Conservation (phyloP, 345 rosid species). For the Theobroma cacao region DNA sequence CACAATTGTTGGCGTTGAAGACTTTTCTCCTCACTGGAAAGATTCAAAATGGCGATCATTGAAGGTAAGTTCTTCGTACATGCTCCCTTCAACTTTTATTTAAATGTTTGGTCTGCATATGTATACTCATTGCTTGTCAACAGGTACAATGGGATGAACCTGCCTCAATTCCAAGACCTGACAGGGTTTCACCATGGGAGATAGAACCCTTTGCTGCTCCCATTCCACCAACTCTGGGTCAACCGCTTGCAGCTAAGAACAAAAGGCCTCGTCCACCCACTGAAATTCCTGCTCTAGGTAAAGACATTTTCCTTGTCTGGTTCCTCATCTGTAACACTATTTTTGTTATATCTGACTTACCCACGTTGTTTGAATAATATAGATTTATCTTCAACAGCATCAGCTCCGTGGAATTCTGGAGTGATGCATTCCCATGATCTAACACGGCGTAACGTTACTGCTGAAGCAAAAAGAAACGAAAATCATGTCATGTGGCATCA, state of each 20-base stretch:
- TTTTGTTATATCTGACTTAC: slow-evolving; percentile 16
- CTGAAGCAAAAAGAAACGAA: slow-evolving; percentile 53
- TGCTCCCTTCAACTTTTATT: slow-evolving; percentile 12
- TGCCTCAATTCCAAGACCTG: slow-evolving; percentile 72
- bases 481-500: slow-evolving; percentile 43
- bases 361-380: slow-evolving; percentile 12
- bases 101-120: not conserved
- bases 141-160: slow-evolving; percentile 98
- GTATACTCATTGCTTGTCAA: not conserved
- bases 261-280: slow-evolving; percentile 68
- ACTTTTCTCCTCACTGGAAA: slow-evolving; percentile 73
- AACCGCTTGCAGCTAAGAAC: slow-evolving; percentile 43
- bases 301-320: slow-evolving; percentile 2
- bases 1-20: slow-evolving; percentile 78
- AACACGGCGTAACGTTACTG: slow-evolving; percentile 31
- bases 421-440: slow-evolving; percentile 52
- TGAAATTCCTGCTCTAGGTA: slow-evolving; percentile 53
- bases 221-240: slow-evolving; percentile 40
- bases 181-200: slow-evolving; percentile 95
- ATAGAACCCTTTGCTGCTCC: slow-evolving; percentile 66
- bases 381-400: slow-evolving; percentile 47
- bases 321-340: not conserved
- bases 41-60: slow-evolving; percentile 85
- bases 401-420: slow-evolving; percentile 60
- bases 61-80: slow-evolving; percentile 45